Percentiles rank a stretch among this genome's conserved stretches.
These are phyloP conservation scores for Agroathelia rolfsii DNA, from an alignment of 1,284 basidiomycete species.

Conservation along the genomic window DNA sequence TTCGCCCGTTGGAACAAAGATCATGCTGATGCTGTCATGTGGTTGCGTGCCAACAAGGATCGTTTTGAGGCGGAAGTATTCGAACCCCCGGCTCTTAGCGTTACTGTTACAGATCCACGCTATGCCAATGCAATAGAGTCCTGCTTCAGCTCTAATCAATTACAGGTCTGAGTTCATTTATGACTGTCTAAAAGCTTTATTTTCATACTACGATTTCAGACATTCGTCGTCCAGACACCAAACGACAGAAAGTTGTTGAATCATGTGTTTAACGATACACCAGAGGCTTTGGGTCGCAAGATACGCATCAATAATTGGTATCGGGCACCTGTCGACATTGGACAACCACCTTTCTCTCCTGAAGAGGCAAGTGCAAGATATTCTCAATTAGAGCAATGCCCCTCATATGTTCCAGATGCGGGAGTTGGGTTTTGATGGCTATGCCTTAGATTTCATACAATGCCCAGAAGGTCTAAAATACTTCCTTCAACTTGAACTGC, in stretches of 20 bases:
- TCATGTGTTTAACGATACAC: slow-evolving; percentile 51
- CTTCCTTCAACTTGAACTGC: slow-evolving; percentile 51
- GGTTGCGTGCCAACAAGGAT: slow-evolving; percentile 64
- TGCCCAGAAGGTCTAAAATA: slow-evolving; percentile 57
- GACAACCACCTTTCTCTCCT: slow-evolving; percentile 39
- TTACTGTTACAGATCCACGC: slow-evolving; percentile 57
- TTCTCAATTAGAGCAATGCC: slow-evolving; percentile 7
- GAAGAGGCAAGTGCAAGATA: slow-evolving; percentile 48
- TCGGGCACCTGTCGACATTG: slow-evolving; percentile 29
- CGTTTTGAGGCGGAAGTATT: slow-evolving; percentile 76
- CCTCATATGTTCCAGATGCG: slow-evolving; percentile 36
- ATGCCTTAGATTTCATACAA: slow-evolving; percentile 69
- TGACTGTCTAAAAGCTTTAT: slow-evolving; percentile 1
- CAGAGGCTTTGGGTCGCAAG: slow-evolving; percentile 41
- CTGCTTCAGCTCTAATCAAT: slow-evolving; percentile 47
- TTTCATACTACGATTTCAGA: slow-evolving; percentile 33
- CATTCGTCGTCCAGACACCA: slow-evolving; percentile 78
- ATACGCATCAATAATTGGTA: slow-evolving; percentile 60
- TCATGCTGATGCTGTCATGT: slow-evolving; percentile 59
- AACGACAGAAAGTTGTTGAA: slow-evolving; percentile 75
- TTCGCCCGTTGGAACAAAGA: slow-evolving; percentile 46
- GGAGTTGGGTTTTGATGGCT: slow-evolving; percentile 68
- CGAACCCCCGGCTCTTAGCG: slow-evolving; percentile 72
- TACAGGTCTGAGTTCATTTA: slow-evolving; percentile 42
- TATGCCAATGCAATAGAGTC: slow-evolving; percentile 72